phyloP scores from a whole-genome alignment of 148 eudicot genomes.

The Vaccinium corymbosum region DNA sequence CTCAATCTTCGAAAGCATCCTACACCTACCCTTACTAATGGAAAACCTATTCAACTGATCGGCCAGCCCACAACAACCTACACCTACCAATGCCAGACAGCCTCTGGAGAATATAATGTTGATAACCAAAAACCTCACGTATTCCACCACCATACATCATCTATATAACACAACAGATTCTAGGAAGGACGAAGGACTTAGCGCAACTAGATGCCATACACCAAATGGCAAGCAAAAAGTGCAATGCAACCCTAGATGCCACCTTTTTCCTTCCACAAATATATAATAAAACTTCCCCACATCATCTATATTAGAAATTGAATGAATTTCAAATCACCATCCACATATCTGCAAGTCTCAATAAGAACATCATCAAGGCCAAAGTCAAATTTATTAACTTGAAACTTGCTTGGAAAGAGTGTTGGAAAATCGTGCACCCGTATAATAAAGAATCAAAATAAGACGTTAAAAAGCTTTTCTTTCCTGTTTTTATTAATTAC shows the following conservation, averaged over 20 bases:
- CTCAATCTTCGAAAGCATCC: neutral
- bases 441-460: neutral
- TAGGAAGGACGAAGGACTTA: neutral
- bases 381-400: neutral
- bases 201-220: neutral
- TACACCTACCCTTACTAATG: neutral
- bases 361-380: neutral
- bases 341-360: neutral
- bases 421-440: neutral
- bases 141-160: neutral
- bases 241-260: neutral
- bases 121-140: neutral
- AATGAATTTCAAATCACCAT: neutral
- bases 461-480: neutral
- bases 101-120: neutral
- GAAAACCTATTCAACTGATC: neutral
- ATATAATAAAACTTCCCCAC: neutral
- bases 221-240: constrained; percentile 4
- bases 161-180: neutral
- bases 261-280: neutral
- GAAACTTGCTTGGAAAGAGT: neutral
- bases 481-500: neutral
- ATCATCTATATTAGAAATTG: neutral
- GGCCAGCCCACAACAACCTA: neutral
- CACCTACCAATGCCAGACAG: neutral